Percentiles rank a stretch among this genome's conserved stretches.
These are phyloP conservation scores for Kwoniella pini DNA, from an alignment of 768 basidiomycete species.

Conservation along the genomic window DNA sequence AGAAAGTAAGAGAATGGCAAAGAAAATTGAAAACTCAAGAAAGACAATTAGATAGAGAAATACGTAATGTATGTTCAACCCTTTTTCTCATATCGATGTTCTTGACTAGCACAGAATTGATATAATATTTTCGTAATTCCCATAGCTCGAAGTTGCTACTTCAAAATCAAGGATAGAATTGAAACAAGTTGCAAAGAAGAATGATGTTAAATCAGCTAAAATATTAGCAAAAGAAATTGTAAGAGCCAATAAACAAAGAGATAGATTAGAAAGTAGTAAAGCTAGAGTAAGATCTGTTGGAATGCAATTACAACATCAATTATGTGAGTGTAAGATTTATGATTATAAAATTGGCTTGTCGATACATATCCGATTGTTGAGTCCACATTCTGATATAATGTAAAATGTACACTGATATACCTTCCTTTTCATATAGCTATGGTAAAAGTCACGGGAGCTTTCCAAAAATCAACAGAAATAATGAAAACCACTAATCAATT, in stretches of 20 bases:
- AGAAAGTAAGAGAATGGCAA: slow-evolving; percentile 90
- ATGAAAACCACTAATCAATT: slow-evolving; percentile 97
- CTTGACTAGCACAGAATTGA: no score
- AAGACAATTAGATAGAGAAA: slow-evolving; percentile 85
- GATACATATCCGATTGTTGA: no score
- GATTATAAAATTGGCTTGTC: neutral
- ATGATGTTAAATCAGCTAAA: slow-evolving; percentile 87
- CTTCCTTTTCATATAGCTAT: slow-evolving; percentile 64
- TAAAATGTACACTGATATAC: neutral
- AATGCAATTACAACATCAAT: slow-evolving; percentile 83
- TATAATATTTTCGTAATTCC: no score
- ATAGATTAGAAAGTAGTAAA: slow-evolving; percentile 86
- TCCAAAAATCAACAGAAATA: slow-evolving; percentile 97
- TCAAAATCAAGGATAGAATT: slow-evolving; percentile 75
- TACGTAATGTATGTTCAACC: slow-evolving; percentile 73
- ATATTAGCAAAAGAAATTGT: slow-evolving; percentile 94
- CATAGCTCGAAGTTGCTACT: slow-evolving; percentile 81
- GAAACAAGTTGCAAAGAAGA: slow-evolving; percentile 85
- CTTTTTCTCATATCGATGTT: neutral
- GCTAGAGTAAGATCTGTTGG: slow-evolving; percentile 87
- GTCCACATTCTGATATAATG: neutral
- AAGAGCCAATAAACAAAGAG: slow-evolving; percentile 89
- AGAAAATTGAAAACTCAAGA: slow-evolving; percentile 76
- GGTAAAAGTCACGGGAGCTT: slow-evolving; percentile 93
- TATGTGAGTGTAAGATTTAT: slow-evolving; percentile 64